Evolutionary conservation across 2,329 filamentous ascomycete species (phyloP).

Genomic region (Colletotrichum phormii): DNA sequence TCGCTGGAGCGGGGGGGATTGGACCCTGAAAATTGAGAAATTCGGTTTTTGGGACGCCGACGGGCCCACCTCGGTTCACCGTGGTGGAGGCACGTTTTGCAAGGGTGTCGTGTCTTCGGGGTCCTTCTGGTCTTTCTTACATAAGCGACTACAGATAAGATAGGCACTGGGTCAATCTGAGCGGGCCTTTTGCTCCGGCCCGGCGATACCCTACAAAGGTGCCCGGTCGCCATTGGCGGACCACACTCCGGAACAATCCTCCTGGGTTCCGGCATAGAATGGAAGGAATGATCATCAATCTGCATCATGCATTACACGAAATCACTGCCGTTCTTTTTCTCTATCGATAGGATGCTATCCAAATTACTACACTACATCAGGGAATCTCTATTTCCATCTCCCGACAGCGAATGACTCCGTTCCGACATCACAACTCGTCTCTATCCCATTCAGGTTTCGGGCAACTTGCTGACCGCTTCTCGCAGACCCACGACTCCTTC

Average conservation of each 20-base stretch:
- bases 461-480: background rate
- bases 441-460: background rate
- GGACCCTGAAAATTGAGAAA: conserved; percentile 29
- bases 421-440: background rate
- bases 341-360: background rate
- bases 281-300: background rate
- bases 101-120: background rate
- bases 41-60: background rate
- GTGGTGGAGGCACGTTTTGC: background rate
- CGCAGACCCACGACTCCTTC: conserved; percentile 27
- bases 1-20: background rate
- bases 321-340: background rate
- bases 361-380: background rate
- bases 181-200: background rate
- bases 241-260: background rate
- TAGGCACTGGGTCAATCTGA: background rate
- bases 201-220: background rate
- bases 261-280: background rate
- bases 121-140: background rate
- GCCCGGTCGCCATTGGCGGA: background rate
- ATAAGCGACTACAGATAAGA: background rate
- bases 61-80: background rate
- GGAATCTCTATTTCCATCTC: background rate
- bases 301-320: background rate
- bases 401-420: no score